These are phyloP conservation scores for Dittrichia graveolens DNA, from an alignment of 129 eudicot species.

Conservation along the genomic window DNA sequence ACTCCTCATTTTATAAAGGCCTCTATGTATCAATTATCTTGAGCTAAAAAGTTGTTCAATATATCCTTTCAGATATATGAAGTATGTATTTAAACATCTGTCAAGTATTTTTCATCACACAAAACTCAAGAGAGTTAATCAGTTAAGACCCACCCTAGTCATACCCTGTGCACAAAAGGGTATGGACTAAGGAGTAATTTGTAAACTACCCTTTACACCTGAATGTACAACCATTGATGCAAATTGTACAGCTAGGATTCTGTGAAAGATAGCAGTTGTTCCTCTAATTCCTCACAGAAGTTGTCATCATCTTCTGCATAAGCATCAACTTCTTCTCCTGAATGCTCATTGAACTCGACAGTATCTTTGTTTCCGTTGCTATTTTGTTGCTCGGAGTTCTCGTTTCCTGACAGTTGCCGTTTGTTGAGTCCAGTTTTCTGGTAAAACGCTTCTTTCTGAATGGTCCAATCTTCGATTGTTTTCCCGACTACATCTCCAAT, in stretches of 20 bases:
- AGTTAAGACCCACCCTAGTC: no score
- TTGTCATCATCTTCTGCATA: conserved; percentile 35
- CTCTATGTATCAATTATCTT: no score
- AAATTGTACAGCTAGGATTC: conserved; percentile 26
- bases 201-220: conserved; percentile 17
- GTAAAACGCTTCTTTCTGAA: conserved; percentile 51
- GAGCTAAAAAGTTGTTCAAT: no score
- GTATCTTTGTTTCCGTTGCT: conserved; percentile 17
- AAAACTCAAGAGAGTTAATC: no score
- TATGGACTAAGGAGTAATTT: no score
- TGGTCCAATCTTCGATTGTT: conserved; percentile 58
- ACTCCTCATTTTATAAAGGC: no score
- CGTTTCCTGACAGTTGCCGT: conserved; percentile 11
- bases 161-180: no score
- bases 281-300: conserved; percentile 51
- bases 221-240: conserved; percentile 7
- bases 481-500: conserved; percentile 73
- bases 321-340: conserved; percentile 20
- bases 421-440: conserved; percentile 48
- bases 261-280: conserved; percentile 25
- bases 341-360: conserved; percentile 20
- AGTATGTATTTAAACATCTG: no score
- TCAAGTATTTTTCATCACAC: no score
- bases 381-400: conserved; percentile 20
- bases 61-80: no score